A percentile compares a stretch with the other conserved stretches of the same genome.
Evolutionary conservation across 768 basidiomycete species (phyloP).

Genomic region (Rickenella mellea): DNA sequence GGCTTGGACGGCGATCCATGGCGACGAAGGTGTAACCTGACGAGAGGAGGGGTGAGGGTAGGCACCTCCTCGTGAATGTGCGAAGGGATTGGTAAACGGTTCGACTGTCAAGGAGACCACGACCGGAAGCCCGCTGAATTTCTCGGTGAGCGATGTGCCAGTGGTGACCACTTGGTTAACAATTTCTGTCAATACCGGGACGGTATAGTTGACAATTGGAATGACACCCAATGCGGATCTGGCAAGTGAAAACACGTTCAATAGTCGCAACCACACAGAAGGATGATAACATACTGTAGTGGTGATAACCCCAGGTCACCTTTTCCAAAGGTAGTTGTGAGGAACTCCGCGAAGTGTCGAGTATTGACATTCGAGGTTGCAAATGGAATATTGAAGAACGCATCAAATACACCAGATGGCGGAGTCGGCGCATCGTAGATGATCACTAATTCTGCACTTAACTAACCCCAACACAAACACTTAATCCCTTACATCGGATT

Average conservation of each 20-base stretch:
- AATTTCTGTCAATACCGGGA: background rate
- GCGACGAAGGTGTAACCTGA: background rate
- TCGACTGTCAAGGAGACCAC: background rate
- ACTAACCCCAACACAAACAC: background rate
- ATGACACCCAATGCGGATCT: background rate
- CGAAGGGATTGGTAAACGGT: background rate
- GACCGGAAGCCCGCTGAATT: background rate
- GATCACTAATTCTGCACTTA: slow-evolving; percentile 22
- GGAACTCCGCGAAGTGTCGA: slow-evolving; percentile 10
- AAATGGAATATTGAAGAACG: slow-evolving; percentile 35
- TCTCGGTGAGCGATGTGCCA: background rate
- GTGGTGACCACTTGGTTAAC: background rate
- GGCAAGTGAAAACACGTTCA: too few relatives aligned
- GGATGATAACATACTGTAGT: background rate
- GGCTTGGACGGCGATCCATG: background rate
- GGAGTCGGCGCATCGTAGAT: slow-evolving; percentile 52
- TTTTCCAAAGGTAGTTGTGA: background rate
- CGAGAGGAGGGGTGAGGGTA: background rate
- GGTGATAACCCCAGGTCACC: background rate
- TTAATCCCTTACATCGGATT: background rate
- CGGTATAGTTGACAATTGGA: background rate
- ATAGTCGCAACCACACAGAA: background rate
- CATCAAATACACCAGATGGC: slow-evolving; percentile 41
- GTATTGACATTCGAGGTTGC: slow-evolving; percentile 29
- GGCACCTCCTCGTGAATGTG: background rate